These are phyloP conservation scores for Boletus bicolor DNA, from an alignment of 768 basidiomycete genomes.

Conservation along the genomic window DNA sequence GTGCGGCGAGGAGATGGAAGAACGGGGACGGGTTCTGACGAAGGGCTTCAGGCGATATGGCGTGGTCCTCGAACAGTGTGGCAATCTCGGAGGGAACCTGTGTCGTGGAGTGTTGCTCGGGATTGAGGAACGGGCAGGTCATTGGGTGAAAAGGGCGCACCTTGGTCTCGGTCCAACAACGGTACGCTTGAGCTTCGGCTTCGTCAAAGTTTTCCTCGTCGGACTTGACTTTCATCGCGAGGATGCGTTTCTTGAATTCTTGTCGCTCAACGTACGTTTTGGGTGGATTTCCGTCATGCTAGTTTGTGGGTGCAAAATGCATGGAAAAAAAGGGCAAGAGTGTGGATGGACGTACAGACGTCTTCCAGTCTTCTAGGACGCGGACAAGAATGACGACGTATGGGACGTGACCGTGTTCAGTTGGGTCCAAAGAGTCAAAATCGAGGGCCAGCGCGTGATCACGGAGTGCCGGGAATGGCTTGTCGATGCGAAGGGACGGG, in stretches of 20 bases:
- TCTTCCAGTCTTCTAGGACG: slow-evolving; percentile 80
- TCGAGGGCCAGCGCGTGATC: slow-evolving; percentile 71
- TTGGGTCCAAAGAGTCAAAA: slow-evolving; percentile 77
- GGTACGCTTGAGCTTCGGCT: slow-evolving; percentile 84
- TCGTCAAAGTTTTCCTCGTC: slow-evolving; percentile 99
- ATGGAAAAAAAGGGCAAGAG: background rate
- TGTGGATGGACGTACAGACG: slow-evolving; percentile 44
- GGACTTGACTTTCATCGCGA: slow-evolving; percentile 60
- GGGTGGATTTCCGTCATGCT: slow-evolving; percentile 67
- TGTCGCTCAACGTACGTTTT: slow-evolving; percentile 61
- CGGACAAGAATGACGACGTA: slow-evolving; percentile 87
- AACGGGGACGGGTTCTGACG: slow-evolving; percentile 59
- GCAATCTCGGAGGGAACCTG: slow-evolving; percentile 68
- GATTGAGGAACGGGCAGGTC: background rate
- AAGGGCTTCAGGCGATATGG: slow-evolving; percentile 40
- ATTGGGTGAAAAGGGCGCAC: slow-evolving; percentile 22
- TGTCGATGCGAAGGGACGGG: slow-evolving; percentile 80
- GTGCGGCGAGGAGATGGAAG: slow-evolving; percentile 73
- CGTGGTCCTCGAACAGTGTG: slow-evolving; percentile 60
- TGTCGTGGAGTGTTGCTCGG: background rate
- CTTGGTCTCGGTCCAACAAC: slow-evolving; percentile 62
- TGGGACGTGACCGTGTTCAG: slow-evolving; percentile 87
- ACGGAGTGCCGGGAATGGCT: slow-evolving; percentile 80
- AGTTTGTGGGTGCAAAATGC: background rate
- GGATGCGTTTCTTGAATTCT: slow-evolving; percentile 68